Conservation (phyloP, 1,139 yeast genomes). For the Debaryomyces coudertii region DNA sequence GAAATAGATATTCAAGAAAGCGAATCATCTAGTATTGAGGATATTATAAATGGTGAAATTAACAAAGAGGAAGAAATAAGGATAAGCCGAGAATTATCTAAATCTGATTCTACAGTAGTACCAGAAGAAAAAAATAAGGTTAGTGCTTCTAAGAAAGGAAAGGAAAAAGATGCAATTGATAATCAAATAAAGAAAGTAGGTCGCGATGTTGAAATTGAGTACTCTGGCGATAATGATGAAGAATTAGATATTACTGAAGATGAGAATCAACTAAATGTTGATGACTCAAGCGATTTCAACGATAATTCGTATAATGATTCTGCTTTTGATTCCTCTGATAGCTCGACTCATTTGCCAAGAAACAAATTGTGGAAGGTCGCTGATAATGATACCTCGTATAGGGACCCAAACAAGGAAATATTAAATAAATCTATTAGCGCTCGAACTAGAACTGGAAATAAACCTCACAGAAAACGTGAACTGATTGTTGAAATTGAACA, state of each 20-base stretch:
- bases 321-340: background rate
- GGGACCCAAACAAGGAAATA: conserved; percentile 28
- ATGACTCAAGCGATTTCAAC: conserved; percentile 5
- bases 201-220: background rate
- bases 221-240: background rate
- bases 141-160: background rate
- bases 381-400: conserved; percentile 27
- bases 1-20: background rate
- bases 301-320: conserved; percentile 3
- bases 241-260: background rate
- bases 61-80: background rate
- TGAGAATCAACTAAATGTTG: background rate
- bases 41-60: background rate
- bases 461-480: background rate
- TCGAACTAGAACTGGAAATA: background rate
- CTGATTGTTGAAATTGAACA: background rate
- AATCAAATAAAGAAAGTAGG: background rate
- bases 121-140: too few relatives aligned
- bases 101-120: too few relatives aligned
- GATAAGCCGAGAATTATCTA: too few relatives aligned
- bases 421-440: conserved; percentile 24
- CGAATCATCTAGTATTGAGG: background rate
- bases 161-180: background rate
- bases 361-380: background rate
- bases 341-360: background rate